Evolutionary conservation across 192 early-diverging fungal genomes (phyloP).

Genomic region (Phlyctochytrium planicorne): DNA sequence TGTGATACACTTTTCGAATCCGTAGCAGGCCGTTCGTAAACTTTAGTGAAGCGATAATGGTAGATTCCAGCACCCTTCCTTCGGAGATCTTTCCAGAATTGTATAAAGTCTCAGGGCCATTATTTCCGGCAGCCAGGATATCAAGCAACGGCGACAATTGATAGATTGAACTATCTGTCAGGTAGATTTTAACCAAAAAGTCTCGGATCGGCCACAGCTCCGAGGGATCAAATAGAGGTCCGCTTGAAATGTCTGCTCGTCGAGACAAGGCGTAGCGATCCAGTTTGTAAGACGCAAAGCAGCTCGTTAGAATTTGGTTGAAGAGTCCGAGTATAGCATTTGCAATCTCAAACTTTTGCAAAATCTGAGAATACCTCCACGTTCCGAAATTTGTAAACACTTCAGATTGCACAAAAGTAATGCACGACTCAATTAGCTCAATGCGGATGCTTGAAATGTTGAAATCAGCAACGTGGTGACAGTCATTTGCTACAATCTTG

Average conservation of each 20-base stretch:
- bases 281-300: background rate
- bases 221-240: conserved; percentile 1
- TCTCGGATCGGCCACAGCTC: background rate
- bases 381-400: conserved; percentile 40
- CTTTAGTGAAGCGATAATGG: conserved; percentile 33
- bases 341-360: conserved; percentile 42
- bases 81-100: conserved; percentile 9
- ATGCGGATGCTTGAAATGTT: conserved; percentile 11
- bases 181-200: conserved; percentile 26
- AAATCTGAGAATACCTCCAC: conserved; percentile 43
- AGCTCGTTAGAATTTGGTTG: conserved; percentile 41
- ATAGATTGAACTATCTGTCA: conserved; percentile 33
- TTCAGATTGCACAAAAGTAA: conserved; percentile 42
- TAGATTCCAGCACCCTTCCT: conserved; percentile 30
- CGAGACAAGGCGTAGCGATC: too few species aligned
- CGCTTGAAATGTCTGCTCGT: too few species aligned
- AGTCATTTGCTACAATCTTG: conserved; percentile 19
- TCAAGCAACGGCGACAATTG: conserved; percentile 42
- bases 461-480: too few species aligned
- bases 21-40: conserved; percentile 41
- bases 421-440: conserved; percentile 37
- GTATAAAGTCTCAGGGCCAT: conserved; percentile 26
- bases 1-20: conserved; percentile 17
- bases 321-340: conserved; percentile 33
- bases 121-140: conserved; percentile 30